Conservation (phyloP, 352 stramenopile genomes). For the Phytophthora tentaculata region DNA sequence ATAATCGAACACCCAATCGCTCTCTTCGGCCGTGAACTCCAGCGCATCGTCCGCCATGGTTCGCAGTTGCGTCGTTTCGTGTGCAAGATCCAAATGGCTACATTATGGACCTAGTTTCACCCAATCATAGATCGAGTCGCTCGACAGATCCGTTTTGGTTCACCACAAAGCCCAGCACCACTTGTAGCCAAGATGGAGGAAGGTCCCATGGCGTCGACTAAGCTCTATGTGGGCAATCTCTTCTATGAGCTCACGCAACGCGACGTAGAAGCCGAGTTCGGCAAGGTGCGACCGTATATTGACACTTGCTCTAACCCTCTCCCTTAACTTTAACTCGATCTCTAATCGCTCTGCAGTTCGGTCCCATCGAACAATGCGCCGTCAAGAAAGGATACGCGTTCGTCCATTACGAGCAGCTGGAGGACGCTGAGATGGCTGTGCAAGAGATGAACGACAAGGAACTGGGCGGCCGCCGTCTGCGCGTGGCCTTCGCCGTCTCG, state of each 20-base stretch:
- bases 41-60: conserved; percentile 19
- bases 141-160: conserved; percentile 29
- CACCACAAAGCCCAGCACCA: neutral
- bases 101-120: conserved; percentile 10
- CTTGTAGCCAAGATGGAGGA: conserved; percentile 17
- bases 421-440: conserved; percentile 52
- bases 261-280: conserved; percentile 58
- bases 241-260: conserved; percentile 53
- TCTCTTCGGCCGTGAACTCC: conserved; percentile 67
- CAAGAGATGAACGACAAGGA: conserved; percentile 61
- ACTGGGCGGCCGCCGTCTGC: conserved; percentile 47
- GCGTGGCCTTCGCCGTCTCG: conserved; percentile 51
- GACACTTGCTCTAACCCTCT: neutral
- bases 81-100: conserved; percentile 38
- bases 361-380: conserved; percentile 48
- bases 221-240: conserved; percentile 74
- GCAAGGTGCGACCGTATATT: conserved; percentile 29
- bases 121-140: neutral
- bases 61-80: conserved; percentile 37
- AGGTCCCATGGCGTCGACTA: conserved; percentile 47
- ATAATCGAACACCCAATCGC: conserved; percentile 91
- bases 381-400: conserved; percentile 73
- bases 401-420: conserved; percentile 54
- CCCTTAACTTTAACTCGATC: neutral
- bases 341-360: conserved; percentile 44